Base-by-base conservation (phyloP, 148 eudicot species). In the Gaultheria prostrata region DNA sequence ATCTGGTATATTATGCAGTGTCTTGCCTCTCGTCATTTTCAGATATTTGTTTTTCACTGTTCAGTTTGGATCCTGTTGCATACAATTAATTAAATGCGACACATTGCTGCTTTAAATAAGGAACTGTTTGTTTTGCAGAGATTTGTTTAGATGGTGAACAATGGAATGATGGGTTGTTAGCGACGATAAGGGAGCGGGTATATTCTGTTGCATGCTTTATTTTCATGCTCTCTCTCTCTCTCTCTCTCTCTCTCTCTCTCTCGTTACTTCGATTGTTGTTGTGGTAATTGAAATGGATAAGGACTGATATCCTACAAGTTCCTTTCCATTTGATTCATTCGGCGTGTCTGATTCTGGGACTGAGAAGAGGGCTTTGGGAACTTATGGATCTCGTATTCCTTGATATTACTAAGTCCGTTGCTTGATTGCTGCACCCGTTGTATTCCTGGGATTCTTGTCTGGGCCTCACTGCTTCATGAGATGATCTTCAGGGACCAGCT, bases 81-180 rank as follows among this genome's bases (percentile, higher is more conserved):
- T 0, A 48, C 32, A 8, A 24, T 39, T 32, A 57, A 53, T 21
- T 43, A 15, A 67, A 48, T 81, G 17, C 26, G 67, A 56, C 48
- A n/a, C 18, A 17, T 69, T 77, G 3, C 49, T 80, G 39, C 77
- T 35, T 71, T 72, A 51, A 75, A n/a, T 49, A 78, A 67, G 28
- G 3, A 61, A 32, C 35, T 24, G 20, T 21, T 76, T 50, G 45
- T 77, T 46, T 82, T 88, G 85, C 90, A 96, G 99, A 97, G 86
- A 88, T 95, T 82, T 86, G 76, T 87, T 84, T 97, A 85, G 98
- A 95, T 83, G 97, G 95, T 83, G 99, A 93, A 81, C 91, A 95
- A 56, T 97, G 99, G 99, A 95, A 94, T 88, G 99, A 97, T 85
- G 99, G 99, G n/a, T 83, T 97, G 26, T 84, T 97, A 71, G 99